Percentiles rank a stretch among this genome's conserved stretches.
phyloP scores from a whole-genome alignment of 73 alveolate species.

The Tetrahymena elliotti region DNA sequence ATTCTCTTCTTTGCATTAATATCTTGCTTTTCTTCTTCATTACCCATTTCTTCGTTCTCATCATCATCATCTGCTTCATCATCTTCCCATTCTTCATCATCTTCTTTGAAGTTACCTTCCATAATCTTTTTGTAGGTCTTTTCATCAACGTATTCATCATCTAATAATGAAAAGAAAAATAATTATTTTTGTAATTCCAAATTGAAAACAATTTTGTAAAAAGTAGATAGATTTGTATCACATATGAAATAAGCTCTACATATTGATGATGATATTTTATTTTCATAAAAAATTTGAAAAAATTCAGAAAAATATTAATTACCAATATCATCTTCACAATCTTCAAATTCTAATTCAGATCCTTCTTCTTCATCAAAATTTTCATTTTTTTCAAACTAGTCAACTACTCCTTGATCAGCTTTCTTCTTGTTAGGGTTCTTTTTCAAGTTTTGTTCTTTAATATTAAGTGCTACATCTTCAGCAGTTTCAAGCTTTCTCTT shows the following conservation, averaged over 20 bases:
- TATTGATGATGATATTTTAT: no score
- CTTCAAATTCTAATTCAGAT: conserved; percentile 24
- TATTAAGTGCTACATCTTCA: background rate
- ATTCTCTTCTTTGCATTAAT: conserved; percentile 21
- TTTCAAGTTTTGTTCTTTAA: background rate
- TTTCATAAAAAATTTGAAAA: no score
- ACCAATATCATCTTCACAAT: background rate
- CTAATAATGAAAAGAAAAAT: background rate
- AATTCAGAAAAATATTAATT: background rate
- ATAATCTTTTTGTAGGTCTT: conserved; percentile 7
- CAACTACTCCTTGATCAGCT: conserved; percentile 3
- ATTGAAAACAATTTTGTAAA: no score
- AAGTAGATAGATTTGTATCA: no score
- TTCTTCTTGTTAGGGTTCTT: background rate
- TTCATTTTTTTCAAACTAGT: conserved; percentile 25
- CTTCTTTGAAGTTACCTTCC: conserved; percentile 15
- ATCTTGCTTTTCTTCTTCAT: conserved; percentile 26
- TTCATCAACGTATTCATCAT: conserved; percentile 42
- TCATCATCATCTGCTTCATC: conserved; percentile 33
- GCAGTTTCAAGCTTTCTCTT: background rate
- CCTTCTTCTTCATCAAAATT: conserved; percentile 37
- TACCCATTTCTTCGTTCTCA: background rate
- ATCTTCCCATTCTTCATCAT: conserved; percentile 36
- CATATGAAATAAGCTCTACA: background rate
- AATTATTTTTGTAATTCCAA: background rate